These are phyloP conservation scores for Auriscalpium orientale DNA, from an alignment of 768 basidiomycete genomes.

Conservation along the genomic window DNA sequence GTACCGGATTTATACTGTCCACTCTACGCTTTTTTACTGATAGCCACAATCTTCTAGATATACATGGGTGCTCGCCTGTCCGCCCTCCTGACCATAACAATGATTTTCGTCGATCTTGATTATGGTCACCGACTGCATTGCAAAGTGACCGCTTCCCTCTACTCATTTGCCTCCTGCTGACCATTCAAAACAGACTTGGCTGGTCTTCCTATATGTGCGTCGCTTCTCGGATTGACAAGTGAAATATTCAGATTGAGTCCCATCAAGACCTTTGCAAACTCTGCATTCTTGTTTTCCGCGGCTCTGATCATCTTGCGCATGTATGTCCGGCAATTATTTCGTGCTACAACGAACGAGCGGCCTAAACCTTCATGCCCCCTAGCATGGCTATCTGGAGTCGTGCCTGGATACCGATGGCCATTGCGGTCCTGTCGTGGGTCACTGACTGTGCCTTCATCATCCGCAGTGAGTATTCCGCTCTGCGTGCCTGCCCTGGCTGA, in stretches of 20 bases:
- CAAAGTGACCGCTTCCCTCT: background rate
- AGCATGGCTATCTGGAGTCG: too few relatives aligned
- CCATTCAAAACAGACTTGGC: background rate
- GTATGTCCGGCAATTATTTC: background rate
- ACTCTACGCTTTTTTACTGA: background rate
- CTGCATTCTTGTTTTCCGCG: conserved; percentile 1
- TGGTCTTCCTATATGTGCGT: conserved; percentile 3
- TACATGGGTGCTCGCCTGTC: conserved; percentile 8
- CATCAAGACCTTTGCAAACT: background rate
- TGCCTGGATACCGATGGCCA: too few relatives aligned
- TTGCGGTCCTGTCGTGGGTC: too few relatives aligned
- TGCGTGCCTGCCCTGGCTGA: too few relatives aligned
- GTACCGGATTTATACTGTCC: background rate
- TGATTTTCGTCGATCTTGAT: background rate
- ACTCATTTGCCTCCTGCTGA: too few relatives aligned
- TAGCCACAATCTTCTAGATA: background rate
- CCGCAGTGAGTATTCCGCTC: too few relatives aligned
- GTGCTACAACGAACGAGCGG: too few relatives aligned
- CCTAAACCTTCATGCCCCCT: too few relatives aligned
- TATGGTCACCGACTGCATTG: background rate
- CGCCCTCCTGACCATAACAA: background rate
- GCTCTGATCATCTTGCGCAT: conserved; percentile 6
- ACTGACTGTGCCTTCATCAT: too few relatives aligned
- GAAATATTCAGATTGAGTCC: background rate
- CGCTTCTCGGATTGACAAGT: too few relatives aligned